These are phyloP conservation scores for Penicillium brevicompactum DNA, from an alignment of 2,329 filamentous ascomycete genomes.

Conservation along the genomic window DNA sequence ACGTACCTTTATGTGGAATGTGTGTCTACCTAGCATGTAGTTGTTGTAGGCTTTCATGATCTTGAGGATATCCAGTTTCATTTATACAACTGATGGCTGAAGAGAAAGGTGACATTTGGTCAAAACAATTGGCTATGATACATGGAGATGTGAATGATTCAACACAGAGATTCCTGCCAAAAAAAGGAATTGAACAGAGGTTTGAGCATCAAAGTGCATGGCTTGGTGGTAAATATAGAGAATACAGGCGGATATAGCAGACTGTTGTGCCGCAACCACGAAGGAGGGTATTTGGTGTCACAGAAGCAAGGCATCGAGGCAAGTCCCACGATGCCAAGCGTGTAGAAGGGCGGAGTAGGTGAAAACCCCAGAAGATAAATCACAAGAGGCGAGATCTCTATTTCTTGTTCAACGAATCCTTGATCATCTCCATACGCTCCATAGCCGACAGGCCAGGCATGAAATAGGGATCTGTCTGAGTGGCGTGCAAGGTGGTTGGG, in stretches of 20 bases:
- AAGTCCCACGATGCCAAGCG: background rate
- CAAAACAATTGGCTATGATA: conserved; percentile 15
- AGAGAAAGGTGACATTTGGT: conserved; percentile 2
- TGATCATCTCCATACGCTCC: conserved; percentile 39
- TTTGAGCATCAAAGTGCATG: background rate
- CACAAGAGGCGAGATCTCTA: background rate
- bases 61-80: conserved; percentile 3
- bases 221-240: background rate
- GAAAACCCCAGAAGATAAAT: background rate
- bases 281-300: background rate
- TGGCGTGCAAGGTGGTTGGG: conserved; percentile 44
- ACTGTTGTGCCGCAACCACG: background rate
- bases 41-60: background rate
- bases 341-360: background rate
- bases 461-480: conserved; percentile 40
- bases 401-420: conserved; percentile 19
- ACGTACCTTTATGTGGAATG: background rate
- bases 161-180: background rate
- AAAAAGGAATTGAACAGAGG: background rate
- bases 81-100: conserved; percentile 6
- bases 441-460: conserved; percentile 34
- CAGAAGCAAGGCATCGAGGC: background rate
- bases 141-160: conserved; percentile 12
- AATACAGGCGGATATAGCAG: background rate
- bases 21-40: background rate